Conservation (phyloP, 1,284 basidiomycete genomes). For the Cutaneotrichosporon daszewskae region DNA sequence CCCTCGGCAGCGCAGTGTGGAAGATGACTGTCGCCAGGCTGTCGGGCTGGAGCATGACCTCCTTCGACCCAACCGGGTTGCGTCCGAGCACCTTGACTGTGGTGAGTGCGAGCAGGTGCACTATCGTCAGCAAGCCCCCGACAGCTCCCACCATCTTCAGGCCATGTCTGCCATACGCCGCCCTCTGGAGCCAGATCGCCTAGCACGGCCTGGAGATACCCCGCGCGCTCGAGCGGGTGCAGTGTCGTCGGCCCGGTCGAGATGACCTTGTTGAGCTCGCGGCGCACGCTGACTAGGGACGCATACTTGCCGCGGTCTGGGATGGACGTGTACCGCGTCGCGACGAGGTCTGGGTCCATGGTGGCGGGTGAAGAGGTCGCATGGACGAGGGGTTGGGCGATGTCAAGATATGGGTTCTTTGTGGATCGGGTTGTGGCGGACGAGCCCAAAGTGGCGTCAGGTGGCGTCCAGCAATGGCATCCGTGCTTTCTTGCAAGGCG, state of each 20-base stretch:
- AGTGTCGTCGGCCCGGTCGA: conserved; percentile 49
- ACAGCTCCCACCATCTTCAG: conserved; percentile 23
- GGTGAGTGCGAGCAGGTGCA: conserved; percentile 53
- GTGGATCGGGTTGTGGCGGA: too few relatives aligned
- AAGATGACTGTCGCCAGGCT: conserved; percentile 27
- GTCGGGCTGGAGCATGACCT: conserved; percentile 52
- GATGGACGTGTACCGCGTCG: neutral
- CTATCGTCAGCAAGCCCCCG: conserved; percentile 14
- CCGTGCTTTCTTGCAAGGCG: too few relatives aligned
- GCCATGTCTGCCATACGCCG: conserved; percentile 43
- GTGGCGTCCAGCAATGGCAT: too few relatives aligned
- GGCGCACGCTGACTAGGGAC: neutral
- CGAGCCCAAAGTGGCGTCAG: too few relatives aligned
- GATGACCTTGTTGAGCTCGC: conserved; percentile 9
- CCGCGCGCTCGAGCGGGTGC: conserved; percentile 40
- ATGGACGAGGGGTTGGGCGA: too few relatives aligned
- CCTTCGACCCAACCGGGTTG: conserved; percentile 59
- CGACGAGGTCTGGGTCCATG: neutral
- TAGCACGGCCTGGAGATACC: conserved; percentile 55
- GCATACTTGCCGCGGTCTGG: neutral
- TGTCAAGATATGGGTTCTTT: too few relatives aligned
- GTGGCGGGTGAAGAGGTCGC: too few relatives aligned
- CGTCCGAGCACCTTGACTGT: conserved; percentile 71
- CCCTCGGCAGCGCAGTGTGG: conserved; percentile 25
- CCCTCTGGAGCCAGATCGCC: conserved; percentile 55